A percentile compares a stretch with the other conserved stretches of the same genome.
Conservation (phyloP, 75 land plant species). For the Selaginella tamariscina region DNA sequence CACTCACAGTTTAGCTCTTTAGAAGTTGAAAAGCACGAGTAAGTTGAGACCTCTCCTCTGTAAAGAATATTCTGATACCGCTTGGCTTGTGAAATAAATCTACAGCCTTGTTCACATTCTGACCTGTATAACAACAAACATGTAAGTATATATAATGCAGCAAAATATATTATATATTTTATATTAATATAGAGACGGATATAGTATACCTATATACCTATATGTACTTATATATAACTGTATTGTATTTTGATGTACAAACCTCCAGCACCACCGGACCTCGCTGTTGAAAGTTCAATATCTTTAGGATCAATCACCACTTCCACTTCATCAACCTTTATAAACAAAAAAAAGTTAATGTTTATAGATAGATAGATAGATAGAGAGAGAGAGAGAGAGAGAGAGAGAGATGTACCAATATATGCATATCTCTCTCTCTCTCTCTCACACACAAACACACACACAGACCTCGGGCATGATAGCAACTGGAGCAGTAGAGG, state of each 20-base stretch:
- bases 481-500: conserved; percentile 96
- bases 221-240: no score
- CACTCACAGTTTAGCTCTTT: conserved; percentile 81
- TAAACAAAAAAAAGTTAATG: conserved; percentile 1
- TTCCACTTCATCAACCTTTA: conserved; percentile 97
- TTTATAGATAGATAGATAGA: neutral
- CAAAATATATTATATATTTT: no score
- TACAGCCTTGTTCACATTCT: conserved; percentile 97
- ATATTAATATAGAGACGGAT: no score
- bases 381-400: neutral
- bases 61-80: conserved; percentile 94
- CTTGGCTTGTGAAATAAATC: conserved; percentile 91
- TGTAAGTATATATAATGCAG: neutral
- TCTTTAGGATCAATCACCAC: conserved; percentile 96
- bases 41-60: conserved; percentile 91
- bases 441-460: no score
- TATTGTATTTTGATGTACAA: no score
- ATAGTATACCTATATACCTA: no score
- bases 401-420: no score
- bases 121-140: conserved; percentile 42
- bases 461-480: conserved; percentile 92
- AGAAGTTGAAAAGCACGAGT: conserved; percentile 78
- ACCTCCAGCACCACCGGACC: conserved; percentile 99
- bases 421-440: no score
- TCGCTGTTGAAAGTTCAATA: conserved; percentile 93